Percentiles rank a stretch among this genome's conserved stretches.
These are phyloP conservation scores for Penicillium cosmopolitanum DNA, from an alignment of 495 filamentous ascomycete genomes.

Conservation along the genomic window DNA sequence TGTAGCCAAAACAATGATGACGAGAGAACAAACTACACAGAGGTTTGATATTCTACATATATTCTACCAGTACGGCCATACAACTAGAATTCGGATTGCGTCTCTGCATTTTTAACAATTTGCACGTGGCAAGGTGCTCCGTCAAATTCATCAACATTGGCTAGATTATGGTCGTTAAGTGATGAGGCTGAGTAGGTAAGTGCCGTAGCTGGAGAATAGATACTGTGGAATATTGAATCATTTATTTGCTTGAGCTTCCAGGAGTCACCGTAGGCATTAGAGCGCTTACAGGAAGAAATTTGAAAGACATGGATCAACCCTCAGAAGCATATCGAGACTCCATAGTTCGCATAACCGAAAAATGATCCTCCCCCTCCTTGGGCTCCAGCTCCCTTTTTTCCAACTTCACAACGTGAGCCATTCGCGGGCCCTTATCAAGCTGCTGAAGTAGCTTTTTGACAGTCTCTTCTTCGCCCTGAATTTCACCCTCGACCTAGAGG, in stretches of 20 bases:
- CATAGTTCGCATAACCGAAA: slow-evolving; percentile 52
- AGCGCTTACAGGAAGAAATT: neutral
- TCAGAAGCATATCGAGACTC: slow-evolving; percentile 32
- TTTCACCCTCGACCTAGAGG: slow-evolving; percentile 83
- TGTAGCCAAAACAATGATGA: too few relatives aligned
- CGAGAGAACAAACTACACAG: too few relatives aligned
- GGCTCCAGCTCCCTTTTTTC: slow-evolving; percentile 67
- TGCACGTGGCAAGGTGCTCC: too few relatives aligned
- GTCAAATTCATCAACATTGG: neutral
- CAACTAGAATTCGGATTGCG: too few relatives aligned
- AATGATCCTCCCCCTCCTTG: slow-evolving; percentile 65
- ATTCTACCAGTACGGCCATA: too few relatives aligned
- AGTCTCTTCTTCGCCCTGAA: slow-evolving; percentile 68
- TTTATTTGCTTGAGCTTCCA: too few relatives aligned
- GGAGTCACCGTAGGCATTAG: too few relatives aligned
- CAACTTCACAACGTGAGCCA: slow-evolving; percentile 70
- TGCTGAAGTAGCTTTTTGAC: slow-evolving; percentile 74
- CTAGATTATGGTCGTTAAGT: neutral
- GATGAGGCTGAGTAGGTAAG: too few relatives aligned
- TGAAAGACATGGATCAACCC: slow-evolving; percentile 3
- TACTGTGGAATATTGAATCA: too few relatives aligned
- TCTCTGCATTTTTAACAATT: too few relatives aligned
- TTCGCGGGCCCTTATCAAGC: slow-evolving; percentile 70
- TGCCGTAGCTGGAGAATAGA: too few relatives aligned
- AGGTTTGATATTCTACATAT: too few relatives aligned